A percentile compares a stretch with the other conserved stretches of the same genome.
phyloP scores from a whole-genome alignment of 805 yeast genomes.

The Zygosaccharomyces bisporus region DNA sequence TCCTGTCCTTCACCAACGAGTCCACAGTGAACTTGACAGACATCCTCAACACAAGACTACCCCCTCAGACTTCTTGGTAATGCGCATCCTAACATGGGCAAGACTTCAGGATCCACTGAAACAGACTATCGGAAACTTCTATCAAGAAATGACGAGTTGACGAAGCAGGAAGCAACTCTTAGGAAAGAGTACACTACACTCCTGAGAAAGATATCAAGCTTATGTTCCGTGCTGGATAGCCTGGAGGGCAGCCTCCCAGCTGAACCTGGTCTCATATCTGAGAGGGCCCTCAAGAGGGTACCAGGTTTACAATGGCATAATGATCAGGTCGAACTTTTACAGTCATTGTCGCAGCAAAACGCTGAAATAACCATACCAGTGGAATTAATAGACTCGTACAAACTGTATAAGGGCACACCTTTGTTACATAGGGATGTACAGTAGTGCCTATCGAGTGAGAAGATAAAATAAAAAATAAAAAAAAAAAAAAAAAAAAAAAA shows the following conservation, averaged over 20 bases:
- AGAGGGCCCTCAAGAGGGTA: constrained; percentile 16
- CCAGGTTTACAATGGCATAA: constrained; percentile 32
- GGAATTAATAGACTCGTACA: constrained; percentile 28
- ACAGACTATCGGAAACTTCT: constrained; percentile 14
- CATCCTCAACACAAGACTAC: too few relatives aligned
- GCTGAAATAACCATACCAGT: constrained; percentile 24
- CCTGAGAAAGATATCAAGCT: constrained; percentile 31
- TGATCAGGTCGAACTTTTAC: constrained; percentile 20
- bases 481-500: constrained; percentile 4
- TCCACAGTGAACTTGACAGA: too few relatives aligned
- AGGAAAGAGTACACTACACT: constrained; percentile 33
- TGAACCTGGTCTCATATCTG: constrained; percentile 16
- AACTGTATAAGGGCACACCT: constrained; percentile 28
- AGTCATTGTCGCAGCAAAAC: constrained; percentile 9
- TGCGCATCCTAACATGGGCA: constrained; percentile 2
- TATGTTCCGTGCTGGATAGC: constrained; percentile 21
- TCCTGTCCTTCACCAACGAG: too few relatives aligned
- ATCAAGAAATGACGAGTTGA: constrained; percentile 32
- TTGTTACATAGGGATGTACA: constrained; percentile 25
- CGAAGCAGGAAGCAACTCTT: constrained; percentile 30
- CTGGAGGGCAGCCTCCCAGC: constrained; percentile 8
- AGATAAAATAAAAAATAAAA: constrained; percentile 2
- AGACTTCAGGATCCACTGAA: constrained; percentile 8
- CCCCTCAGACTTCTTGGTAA: neutral
- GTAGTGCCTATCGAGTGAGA: neutral